phyloP scores from a whole-genome alignment of 129 eudicot genomes.

The Silybum marianum region DNA sequence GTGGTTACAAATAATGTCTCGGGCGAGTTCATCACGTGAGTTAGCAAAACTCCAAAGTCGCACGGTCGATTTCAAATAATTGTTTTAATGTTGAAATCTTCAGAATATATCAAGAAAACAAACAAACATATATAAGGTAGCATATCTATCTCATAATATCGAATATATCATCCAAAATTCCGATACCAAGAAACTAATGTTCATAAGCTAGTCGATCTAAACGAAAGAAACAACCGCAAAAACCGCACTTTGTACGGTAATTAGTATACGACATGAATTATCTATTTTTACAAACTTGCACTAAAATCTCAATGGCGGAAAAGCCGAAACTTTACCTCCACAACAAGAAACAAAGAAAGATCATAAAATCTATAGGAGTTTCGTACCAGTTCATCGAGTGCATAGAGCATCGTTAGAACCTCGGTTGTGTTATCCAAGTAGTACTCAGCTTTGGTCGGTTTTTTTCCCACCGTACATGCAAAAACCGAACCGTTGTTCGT shows the following conservation, averaged over 20 bases:
- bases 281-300: not conserved
- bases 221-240: not conserved
- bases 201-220: not conserved
- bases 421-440: constrained; percentile 37
- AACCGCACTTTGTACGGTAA: not conserved
- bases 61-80: too few relatives aligned
- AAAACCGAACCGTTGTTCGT: constrained; percentile 22
- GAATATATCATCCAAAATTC: not conserved
- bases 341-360: not conserved
- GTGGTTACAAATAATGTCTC: too few relatives aligned
- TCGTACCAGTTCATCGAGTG: constrained; percentile 3
- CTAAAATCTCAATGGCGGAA: not conserved
- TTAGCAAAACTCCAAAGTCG: too few relatives aligned
- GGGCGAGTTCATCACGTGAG: too few relatives aligned
- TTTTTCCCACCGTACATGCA: constrained; percentile 42
- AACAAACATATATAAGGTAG: not conserved
- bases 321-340: not conserved
- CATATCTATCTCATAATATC: not conserved
- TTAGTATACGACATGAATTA: not conserved
- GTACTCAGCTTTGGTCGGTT: constrained; percentile 35
- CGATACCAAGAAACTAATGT: not conserved
- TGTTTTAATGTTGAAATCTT: too few relatives aligned
- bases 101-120: too few relatives aligned
- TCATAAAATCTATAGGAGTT: not conserved
- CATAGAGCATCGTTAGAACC: constrained; percentile 36